Evolutionary conservation across 1,284 basidiomycete species (phyloP), one percentile per base, ranked within the genome.

Genomic region (Ceratobasidium sp.): DNA sequence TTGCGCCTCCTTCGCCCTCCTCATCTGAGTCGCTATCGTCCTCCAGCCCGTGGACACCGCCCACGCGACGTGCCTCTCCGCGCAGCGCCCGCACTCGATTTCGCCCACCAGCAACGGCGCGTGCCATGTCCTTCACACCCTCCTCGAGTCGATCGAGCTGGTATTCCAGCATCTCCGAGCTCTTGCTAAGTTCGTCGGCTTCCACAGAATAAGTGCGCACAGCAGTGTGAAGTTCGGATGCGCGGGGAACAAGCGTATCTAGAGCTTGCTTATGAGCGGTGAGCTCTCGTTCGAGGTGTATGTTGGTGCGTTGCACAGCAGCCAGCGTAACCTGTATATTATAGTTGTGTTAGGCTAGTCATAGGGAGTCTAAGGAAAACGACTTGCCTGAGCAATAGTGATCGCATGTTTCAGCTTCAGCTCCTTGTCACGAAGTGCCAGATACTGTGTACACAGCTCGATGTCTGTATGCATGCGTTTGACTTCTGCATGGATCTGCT

Each of bases 401-500:
- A 77, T 58, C 10, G 76, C 76, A 47, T 76, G 66, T 23, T 42
- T 56, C 77, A 79, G 78, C 45, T 79, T 77, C 17, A 42, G 69
- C 35, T 79, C 51, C 35, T 75, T 75, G 11, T 77, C 71, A 13
- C 53, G 75, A 15, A 79, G 49, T 20, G 66, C 49, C 23, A 78
- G 51, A 28, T 71, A 78, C 23, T 79, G 78, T 1, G 63, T 56
- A 49, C 76, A 77, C 15, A 79, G 39, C 10, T 76, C 78, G 17
- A 79, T 76, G 54, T 79, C 79, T 33, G 66, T 77, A 10, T 49
- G 42, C 76, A 79, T 75, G 7, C 77, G 64, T 31, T 79, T 71
- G 13, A 47, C 20, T 8, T 65, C 37, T 5, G 68, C 49, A 23
- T 33, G 33, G n/a, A 8, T 53, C 23, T 53, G 51, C 51, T 53